phyloP scores from a whole-genome alignment of 495 filamentous ascomycete species.

The Penicillium macrosclerotiorum region DNA sequence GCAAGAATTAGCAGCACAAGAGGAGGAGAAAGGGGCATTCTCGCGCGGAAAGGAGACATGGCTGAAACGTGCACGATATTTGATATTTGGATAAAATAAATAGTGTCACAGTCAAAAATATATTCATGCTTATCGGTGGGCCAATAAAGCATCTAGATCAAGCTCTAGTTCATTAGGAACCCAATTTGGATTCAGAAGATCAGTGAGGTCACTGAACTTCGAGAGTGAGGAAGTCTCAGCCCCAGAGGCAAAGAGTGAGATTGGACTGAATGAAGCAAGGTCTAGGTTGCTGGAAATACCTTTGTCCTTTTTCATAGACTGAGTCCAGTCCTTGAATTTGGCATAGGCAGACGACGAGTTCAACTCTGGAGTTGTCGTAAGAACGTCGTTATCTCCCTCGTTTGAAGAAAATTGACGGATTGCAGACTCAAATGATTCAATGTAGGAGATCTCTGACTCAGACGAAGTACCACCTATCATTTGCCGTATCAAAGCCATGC shows the following conservation, averaged over 20 bases:
- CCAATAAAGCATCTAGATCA: slow-evolving; percentile 9
- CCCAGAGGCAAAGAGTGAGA: slow-evolving; percentile 6
- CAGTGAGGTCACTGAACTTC: slow-evolving; percentile 9
- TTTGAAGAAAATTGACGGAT: slow-evolving; percentile 10
- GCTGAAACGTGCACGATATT: slow-evolving; percentile 17
- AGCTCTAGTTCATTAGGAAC: slow-evolving; percentile 3
- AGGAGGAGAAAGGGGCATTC: not conserved
- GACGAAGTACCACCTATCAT: slow-evolving; percentile 21
- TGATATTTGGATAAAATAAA: slow-evolving; percentile 15
- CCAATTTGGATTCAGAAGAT: slow-evolving; percentile 14
- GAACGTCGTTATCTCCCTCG: not conserved
- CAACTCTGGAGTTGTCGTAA: not conserved
- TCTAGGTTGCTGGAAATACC: slow-evolving; percentile 1
- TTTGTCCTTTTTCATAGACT: slow-evolving; percentile 20
- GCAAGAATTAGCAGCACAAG: slow-evolving; percentile 7
- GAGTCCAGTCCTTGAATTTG: slow-evolving; percentile 23
- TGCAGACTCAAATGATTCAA: slow-evolving; percentile 20
- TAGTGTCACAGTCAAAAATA: no score
- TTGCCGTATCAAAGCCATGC: slow-evolving; percentile 19
- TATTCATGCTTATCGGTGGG: not conserved
- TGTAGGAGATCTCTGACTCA: slow-evolving; percentile 20
- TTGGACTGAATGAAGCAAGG: slow-evolving; percentile 19
- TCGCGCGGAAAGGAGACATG: slow-evolving; percentile 2
- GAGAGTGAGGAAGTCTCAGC: slow-evolving; percentile 1
- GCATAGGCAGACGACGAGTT: slow-evolving; percentile 13